Conservation (phyloP, 495 filamentous ascomycete species). For the Podospora conica region DNA sequence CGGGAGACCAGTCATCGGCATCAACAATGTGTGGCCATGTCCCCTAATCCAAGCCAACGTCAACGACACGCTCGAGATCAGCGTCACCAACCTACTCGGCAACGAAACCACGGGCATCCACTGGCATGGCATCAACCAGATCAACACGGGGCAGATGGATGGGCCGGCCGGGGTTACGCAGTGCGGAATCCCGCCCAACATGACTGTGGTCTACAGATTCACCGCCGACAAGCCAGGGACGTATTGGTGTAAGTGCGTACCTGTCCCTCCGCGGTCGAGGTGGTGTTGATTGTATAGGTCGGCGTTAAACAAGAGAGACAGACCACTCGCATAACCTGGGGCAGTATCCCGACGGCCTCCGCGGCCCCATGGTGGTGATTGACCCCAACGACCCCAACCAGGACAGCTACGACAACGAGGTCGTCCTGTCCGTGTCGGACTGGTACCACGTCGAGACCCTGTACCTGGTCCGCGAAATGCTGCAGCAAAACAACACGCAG, state of each 20-base stretch:
- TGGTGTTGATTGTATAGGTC: not conserved
- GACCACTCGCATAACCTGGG: slow-evolving; percentile 67
- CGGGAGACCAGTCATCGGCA: slow-evolving; percentile 64
- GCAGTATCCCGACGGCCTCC: slow-evolving; percentile 73
- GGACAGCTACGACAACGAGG: slow-evolving; percentile 61
- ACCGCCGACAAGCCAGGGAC: slow-evolving; percentile 62
- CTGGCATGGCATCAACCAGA: slow-evolving; percentile 75
- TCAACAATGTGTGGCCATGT: slow-evolving; percentile 71
- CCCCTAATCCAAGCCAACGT: slow-evolving; percentile 61
- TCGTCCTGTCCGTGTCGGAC: slow-evolving; percentile 52
- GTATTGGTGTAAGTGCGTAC: slow-evolving; percentile 70
- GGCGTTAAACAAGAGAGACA: slow-evolving; percentile 20
- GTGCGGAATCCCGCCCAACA: slow-evolving; percentile 60
- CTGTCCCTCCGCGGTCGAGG: too few species aligned
- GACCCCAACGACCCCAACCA: slow-evolving; percentile 58
- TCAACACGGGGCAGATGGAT: slow-evolving; percentile 67
- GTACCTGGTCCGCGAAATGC: slow-evolving; percentile 47
- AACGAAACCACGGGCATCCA: slow-evolving; percentile 70
- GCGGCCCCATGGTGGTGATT: slow-evolving; percentile 65
- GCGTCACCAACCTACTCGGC: slow-evolving; percentile 65
- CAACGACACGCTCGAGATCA: slow-evolving; percentile 65
- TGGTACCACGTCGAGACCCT: slow-evolving; percentile 56
- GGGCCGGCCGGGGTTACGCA: slow-evolving; percentile 63
- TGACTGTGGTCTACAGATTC: slow-evolving; percentile 60
- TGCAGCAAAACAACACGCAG: slow-evolving; percentile 44